Evolutionary conservation across 208 protist genomes (phyloP), one percentile per base, ranked within the genome.

Genomic region (Porcisia hertigi): DNA sequence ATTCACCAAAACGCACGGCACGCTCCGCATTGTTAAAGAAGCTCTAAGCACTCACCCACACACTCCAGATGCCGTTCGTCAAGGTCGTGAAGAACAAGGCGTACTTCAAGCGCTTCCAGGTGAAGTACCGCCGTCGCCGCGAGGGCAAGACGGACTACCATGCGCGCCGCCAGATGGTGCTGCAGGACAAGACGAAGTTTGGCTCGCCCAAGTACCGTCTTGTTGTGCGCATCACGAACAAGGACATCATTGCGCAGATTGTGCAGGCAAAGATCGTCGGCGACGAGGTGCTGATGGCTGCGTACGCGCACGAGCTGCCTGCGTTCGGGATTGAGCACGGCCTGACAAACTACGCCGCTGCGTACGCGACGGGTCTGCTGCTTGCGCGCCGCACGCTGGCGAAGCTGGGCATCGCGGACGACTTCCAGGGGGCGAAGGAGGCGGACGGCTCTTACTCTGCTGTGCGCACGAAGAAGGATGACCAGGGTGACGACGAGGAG

Each of bases 121-220:
- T 99, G 80, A 92, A 99, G 91, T 99, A 98, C 95, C 92, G 98
- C 87, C 70, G 71, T 55, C 88, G 98, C 79, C 94, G 99, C 81
- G 98, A 99, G 88, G 98, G 98, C 73, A 99, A 99, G 90, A 99
- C 99, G 71, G 99, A 99, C 89, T 99, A 99, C 94, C 91, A 96
- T 70, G 97, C 97, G 53, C 94, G 99, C 81, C 87, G 98, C 73
- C 84, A 92, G 64, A 93, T 99, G 49, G 95, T 99, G 82, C 84
- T 93, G 62, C 99, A 99, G 94, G 99, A 99, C 86, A 99, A 99
- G 89, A 99, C 98, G 90, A 99, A 99, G 91, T 99, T 99, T 88
- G 97, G 97, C 77, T 91, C 98, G 59, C 98, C 98, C 77, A 99
- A 99, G 92, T 99, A 99, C 98, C 92, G 99, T 79, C 87, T 99